Base-by-base conservation (phyloP, 2,329 filamentous ascomycete species). In the Diplodia seriata region DNA sequence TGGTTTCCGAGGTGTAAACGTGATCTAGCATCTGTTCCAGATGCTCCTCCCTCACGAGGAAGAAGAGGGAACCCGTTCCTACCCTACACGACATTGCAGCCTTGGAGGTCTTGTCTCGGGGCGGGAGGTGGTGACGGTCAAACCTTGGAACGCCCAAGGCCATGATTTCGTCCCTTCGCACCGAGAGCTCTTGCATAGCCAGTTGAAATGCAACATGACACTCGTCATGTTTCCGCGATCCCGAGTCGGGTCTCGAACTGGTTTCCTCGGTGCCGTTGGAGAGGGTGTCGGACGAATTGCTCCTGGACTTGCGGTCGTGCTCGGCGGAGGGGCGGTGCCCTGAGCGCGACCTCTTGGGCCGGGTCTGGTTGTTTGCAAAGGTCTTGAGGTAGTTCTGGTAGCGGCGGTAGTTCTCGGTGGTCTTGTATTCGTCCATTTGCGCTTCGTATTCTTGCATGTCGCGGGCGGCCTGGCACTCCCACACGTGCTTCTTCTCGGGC, bases 371-470 rank as follows among this genome's bases (percentile, higher is more conserved):
- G 56, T 78, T 76, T 26, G 71, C 78, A 72, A 80, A 80, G 20
- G 76, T 73, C 29, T 72, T 73, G 59, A 80, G 69, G 50, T 80
- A 80, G 23, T 65, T 65, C 56, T 79, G 77, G 47, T 80, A 77
- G 59, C 74, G 76, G 54, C 74, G 75, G 74, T 76, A 79, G 36
- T 70, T 74, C 18, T 78, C 76, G 0, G 77, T 80, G 43, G 75
- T 77, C 66, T 78, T 78, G 70, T 80, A 80, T 57, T 77, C 74
- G 63, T 80, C 78, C 76, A 80, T 79, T 43, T 76, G 75, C 4
- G 72, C 71, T 65, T 79, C 77, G 23, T 76, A 80, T 67, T 77
- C 76, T 59, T 80, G 76, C 74, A 78, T 76, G 33, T 77, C 74
- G 29, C 74, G 73, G 15, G 78, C 77, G 7, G 78, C 78, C 47